Percentiles rank a stretch among this genome's conserved stretches.
Evolutionary conservation across 768 basidiomycete genomes (phyloP).

Genomic region (Rhodotorula toruloides): DNA sequence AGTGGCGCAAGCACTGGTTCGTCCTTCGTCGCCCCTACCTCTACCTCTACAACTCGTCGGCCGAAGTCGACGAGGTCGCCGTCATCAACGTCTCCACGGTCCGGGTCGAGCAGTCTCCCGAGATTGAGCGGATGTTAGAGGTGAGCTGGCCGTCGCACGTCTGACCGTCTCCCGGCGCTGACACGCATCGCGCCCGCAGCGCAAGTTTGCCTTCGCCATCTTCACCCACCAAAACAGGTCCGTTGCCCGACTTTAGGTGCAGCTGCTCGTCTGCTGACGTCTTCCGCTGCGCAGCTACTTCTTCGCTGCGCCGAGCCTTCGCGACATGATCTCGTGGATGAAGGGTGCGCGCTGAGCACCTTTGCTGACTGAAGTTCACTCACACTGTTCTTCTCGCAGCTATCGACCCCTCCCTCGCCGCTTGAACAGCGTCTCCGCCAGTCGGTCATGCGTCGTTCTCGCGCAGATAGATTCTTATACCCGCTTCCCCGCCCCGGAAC

Average conservation of each 20-base stretch:
- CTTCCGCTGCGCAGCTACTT: constrained; percentile 27
- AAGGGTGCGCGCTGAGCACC: constrained; percentile 3
- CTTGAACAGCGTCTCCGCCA: no score
- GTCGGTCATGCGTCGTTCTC: no score
- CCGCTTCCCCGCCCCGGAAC: no score
- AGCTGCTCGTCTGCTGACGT: background rate
- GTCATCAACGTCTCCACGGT: constrained; percentile 77
- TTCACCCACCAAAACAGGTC: constrained; percentile 38
- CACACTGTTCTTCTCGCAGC: background rate
- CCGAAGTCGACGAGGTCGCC: constrained; percentile 75
- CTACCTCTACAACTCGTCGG: constrained; percentile 74
- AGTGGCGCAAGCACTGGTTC: constrained; percentile 81
- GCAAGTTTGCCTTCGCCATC: constrained; percentile 37
- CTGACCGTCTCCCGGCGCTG: no score
- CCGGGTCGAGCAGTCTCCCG: constrained; percentile 76
- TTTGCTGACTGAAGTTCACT: no score
- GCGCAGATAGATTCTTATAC: no score
- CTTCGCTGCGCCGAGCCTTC: constrained; percentile 20
- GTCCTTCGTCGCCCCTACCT: constrained; percentile 85
- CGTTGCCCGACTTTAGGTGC: background rate
- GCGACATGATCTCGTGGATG: constrained; percentile 37
- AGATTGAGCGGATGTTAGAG: constrained; percentile 58
- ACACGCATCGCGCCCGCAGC: constrained; percentile 18
- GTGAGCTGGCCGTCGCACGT: constrained; percentile 6
- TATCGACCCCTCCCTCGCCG: constrained; percentile 23